Base-by-base conservation (phyloP, 177 flowering plant species). In the Telopea speciosissima region DNA sequence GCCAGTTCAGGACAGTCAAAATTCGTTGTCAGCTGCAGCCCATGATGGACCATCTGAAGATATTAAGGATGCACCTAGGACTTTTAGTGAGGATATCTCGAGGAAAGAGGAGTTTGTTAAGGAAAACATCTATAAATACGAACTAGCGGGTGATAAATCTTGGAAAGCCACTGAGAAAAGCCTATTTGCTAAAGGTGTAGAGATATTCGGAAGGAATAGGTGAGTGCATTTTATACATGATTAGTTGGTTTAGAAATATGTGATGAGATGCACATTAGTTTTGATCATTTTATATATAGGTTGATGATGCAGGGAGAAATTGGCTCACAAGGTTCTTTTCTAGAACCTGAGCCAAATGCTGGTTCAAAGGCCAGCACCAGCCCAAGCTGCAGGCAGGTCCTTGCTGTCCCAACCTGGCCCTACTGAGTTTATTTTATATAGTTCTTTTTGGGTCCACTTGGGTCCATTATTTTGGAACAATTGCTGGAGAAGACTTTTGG, bases 151-250 rank as follows among this genome's bases (percentile, higher is more conserved):
- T 71, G 79, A 75, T 68, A 86, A 77, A 77, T 73, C 89, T 56
- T 96, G 98, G 98, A 91, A 84, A 82, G 64, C 91, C 61, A 72
- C 89, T 75, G 99, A 96, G 79, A 92, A 89, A 78, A 75, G 86
- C 63, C 90, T 96, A 49, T 88, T 81, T 75, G 86, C 88, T 16
- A 93, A 96, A 83, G 99, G 99, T 31, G 52, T 91, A 42, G 94
- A 90, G 82, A 96, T 96, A 70, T 96, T 89, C 79, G 98, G 99
- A 68, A 83, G 83, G 83, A 92, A 84, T 79, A 93, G 99, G 99
- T 96, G 52, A 75, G 90, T 81, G 11, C 13, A 56, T 71, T 66
- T 26, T 16, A 42, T 54, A n/a, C 44, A 31, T 49, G 13, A 3
- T 58, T 31, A 24, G 45, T 63, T 49, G 54, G 54, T 12, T 1